Evolutionary conservation across 208 protist genomes (phyloP), one percentile per base, ranked within the genome.

Genomic region (Angomonas desouzai): DNA sequence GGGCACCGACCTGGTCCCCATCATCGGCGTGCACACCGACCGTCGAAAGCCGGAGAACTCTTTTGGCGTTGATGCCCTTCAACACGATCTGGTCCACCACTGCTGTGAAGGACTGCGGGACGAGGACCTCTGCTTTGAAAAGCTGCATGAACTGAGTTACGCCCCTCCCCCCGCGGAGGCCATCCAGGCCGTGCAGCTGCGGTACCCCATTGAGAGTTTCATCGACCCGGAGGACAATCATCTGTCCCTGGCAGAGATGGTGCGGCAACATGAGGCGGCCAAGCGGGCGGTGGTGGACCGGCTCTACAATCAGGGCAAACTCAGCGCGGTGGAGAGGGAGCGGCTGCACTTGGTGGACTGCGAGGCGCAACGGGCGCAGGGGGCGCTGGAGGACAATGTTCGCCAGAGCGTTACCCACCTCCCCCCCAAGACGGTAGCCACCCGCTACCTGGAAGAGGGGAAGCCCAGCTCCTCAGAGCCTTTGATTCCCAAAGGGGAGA

Each of bases 81-180:
- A 88, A 59, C 74, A 91, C 66, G 91, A 96, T 62, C 83, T 96
- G 55, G 80, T 88, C 20, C 43, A 22, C 13, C 62, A 84, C 55
- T 84, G 93, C 70, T 93, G 87, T 68, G 65, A 69, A 25, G 62
- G 70, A 9, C 81, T 89, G 18, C 18, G 18, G 10, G 55, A 60
- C 30, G 75, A 78, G 13, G 73, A 78, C 11, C 29, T 96, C 55
- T 78, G 71, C 40, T 34, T 57, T 29, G 72, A 76, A 9, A 72
- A 76, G n/a, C 25, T 96, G 55, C 79, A 75, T 33, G 67, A 75
- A 23, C 67, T 96, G n/a, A 92, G 91, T 69, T 96, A 96, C 56
- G 77, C 80, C 25, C 91, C 91, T 38, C 87, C 91, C 25, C 49
- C 75, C 18, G 64, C 71, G 7, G 81, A 89, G 20, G 72, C 80